Conservation (phyloP, 1,139 yeast species). For the Pichia terricola region DNA sequence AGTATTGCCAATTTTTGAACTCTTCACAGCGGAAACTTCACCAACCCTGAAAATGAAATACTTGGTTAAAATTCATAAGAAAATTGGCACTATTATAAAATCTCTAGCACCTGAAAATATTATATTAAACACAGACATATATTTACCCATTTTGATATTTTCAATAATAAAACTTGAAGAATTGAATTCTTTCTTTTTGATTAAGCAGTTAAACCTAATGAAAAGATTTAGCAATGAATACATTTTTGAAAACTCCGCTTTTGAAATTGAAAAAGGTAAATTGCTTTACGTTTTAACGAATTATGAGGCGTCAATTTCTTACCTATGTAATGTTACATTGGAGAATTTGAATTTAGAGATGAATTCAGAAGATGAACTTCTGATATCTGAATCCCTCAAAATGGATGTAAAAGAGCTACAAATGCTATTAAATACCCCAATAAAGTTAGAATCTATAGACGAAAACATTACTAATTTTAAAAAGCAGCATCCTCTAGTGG, state of each 20-base stretch:
- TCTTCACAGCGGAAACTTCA: conserved; percentile 27
- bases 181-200: conserved; percentile 31
- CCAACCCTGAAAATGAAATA: conserved; percentile 33
- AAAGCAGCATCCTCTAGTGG: conserved; percentile 7
- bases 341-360: conserved; percentile 28
- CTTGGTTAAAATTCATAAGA: conserved; percentile 30
- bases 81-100: conserved; percentile 21
- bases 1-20: conserved; percentile 23
- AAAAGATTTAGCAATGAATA: conserved; percentile 45
- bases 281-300: conserved; percentile 52
- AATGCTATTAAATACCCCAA: conserved; percentile 15
- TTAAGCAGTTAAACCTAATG: conserved; percentile 43
- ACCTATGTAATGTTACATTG: conserved; percentile 37
- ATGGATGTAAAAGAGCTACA: conserved; percentile 5
- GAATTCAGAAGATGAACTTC: conserved; percentile 6
- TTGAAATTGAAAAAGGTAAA: conserved; percentile 34
- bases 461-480: conserved; percentile 16
- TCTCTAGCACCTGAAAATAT: conserved; percentile 1
- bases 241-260: conserved; percentile 17
- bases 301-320: conserved; percentile 52
- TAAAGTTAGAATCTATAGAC: conserved; percentile 20
- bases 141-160: conserved; percentile 46
- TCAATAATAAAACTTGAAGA: conserved; percentile 37
- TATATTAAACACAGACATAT: conserved; percentile 35
- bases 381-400: conserved; percentile 3